A percentile compares a stretch with the other conserved stretches of the same genome.
Conservation (phyloP, 1,284 basidiomycete genomes). For the Ceratobasidium sp. region DNA sequence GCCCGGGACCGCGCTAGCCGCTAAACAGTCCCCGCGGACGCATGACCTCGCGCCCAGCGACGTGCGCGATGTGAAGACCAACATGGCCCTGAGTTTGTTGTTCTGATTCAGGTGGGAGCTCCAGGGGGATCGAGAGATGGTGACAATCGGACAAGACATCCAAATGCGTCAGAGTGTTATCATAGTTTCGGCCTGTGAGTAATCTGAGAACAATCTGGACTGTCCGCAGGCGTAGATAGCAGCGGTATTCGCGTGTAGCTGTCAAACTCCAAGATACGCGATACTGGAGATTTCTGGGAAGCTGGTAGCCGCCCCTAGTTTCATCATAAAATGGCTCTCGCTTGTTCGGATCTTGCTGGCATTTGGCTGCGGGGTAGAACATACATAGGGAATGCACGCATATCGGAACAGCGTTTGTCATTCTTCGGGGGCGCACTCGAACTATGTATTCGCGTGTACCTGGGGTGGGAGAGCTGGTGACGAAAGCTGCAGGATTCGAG, state of each 20-base stretch:
- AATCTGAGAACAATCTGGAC: neutral
- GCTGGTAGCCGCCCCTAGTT: neutral
- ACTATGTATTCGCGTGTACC: neutral
- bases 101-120: neutral
- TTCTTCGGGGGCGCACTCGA: neutral
- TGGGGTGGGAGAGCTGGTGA: neutral
- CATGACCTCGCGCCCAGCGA: constrained; percentile 18
- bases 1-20: neutral
- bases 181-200: neutral
- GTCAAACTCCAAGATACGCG: neutral
- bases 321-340: constrained; percentile 12
- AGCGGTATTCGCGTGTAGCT: neutral
- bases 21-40: constrained; percentile 22
- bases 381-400: neutral
- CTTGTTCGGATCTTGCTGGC: constrained; percentile 19
- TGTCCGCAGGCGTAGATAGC: neutral
- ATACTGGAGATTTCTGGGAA: neutral
- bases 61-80: neutral
- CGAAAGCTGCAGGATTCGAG: neutral
- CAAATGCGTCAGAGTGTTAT: neutral
- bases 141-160: constrained; percentile 5
- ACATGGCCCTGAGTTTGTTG: neutral
- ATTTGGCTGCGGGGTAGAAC: neutral
- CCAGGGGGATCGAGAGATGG: constrained; percentile 1
- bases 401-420: neutral